Base-by-base conservation (phyloP, 148 eudicot species). In the Tetragonia tetragonoides region DNA sequence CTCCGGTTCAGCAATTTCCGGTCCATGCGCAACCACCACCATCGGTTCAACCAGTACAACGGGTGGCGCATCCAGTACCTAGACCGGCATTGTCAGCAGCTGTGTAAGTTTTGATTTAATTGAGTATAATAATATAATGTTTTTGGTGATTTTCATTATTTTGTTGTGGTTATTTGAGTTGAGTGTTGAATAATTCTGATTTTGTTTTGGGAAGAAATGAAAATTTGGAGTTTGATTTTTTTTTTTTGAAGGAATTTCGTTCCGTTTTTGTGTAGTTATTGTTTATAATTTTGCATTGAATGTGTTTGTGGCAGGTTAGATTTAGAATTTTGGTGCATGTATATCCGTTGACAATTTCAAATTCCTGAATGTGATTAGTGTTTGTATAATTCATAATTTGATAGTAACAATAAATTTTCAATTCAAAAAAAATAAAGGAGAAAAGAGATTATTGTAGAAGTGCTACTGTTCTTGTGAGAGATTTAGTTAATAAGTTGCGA, bases 1-100 rank as follows among this genome's bases (percentile, higher is more conserved):
- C 84, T 3, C 63, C 88, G 75, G 83, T 59, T 74, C 75, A 57
- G 67, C 70, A 71, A 51, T 66, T 74, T 44, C 15, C 78, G 56
- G 47, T 38, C 18, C 78, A 60, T 9, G 47, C 60, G 42, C 10
- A 28, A 2, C 70, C 76, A 66, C 73, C 38, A 28, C 75, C 83
- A 3, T 16, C 47, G 49, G 82, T 77, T 12, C 72, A 37, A 41
- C 54, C 76, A 38, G 75, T n/a, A 28, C 72, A 66, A 8, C 66
- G 64, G 41, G 78, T 60, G 9, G 74, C 49, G 76, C 57, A 68
- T 46, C 74, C 75, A 38, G 49, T 40, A 44, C 44, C 78, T 5
- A 47, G 68, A 64, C 68, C 78, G 54, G 51, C 80, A 76, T 72
- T 73, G 73, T 68, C 81, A 62, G 59, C 53, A 23, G 42, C 74